Conservation (phyloP, 495 filamentous ascomycete species). For the Coniosporium apollinis region DNA sequence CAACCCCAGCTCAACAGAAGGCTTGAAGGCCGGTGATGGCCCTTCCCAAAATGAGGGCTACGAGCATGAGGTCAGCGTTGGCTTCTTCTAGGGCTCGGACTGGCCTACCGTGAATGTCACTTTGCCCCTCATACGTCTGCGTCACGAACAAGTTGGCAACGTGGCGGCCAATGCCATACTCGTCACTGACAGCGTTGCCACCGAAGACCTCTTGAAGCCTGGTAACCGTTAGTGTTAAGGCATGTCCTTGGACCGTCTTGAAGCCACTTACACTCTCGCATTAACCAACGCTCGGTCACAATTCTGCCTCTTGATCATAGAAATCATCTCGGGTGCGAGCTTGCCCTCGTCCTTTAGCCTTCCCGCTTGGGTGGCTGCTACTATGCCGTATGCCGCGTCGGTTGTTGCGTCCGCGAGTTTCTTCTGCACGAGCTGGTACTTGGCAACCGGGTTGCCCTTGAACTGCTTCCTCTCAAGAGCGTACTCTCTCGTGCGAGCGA, state of each 20-base stretch:
- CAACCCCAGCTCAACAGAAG: constrained; percentile 32
- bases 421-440: constrained; percentile 97
- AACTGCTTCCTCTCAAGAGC: constrained; percentile 88
- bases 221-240: constrained; percentile 2
- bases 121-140: constrained; percentile 94
- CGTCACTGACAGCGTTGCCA: constrained; percentile 90
- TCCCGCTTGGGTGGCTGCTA: constrained; percentile 80
- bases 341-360: constrained; percentile 83
- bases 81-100: too few relatives aligned
- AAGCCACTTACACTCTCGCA: constrained; percentile 43
- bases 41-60: constrained; percentile 49
- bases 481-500: constrained; percentile 65
- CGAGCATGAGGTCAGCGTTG: background rate
- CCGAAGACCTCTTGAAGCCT: constrained; percentile 91
- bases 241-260: background rate
- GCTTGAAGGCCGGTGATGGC: constrained; percentile 57
- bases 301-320: constrained; percentile 96
- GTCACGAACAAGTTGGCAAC: constrained; percentile 95
- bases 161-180: constrained; percentile 88
- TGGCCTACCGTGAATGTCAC: constrained; percentile 80
- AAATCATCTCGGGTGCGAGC: constrained; percentile 88
- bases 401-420: constrained; percentile 87
- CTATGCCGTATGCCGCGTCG: constrained; percentile 73
- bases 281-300: constrained; percentile 79
- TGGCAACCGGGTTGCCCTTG: constrained; percentile 87